Conservation (phyloP, 352 stramenopile genomes). For the Phytophthora uliginosa region DNA sequence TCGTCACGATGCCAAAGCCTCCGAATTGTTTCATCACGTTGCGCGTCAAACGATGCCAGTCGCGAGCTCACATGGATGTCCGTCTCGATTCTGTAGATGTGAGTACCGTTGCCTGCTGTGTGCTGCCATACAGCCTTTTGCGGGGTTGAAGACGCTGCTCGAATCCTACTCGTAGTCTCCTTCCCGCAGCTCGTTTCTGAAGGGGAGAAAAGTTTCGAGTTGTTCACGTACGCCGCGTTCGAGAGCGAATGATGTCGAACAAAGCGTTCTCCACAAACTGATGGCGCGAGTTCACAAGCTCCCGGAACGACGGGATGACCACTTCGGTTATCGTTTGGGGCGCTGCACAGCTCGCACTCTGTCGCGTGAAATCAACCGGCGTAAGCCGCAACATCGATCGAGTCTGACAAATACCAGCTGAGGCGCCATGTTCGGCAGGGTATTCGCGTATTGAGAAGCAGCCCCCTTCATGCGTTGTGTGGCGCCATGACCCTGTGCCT, state of each 20-base stretch:
- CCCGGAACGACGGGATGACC: constrained; percentile 6
- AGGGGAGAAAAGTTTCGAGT: no score
- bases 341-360: no score
- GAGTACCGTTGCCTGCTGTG: no score
- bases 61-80: no score
- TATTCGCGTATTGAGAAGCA: constrained; percentile 7
- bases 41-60: no score
- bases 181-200: no score
- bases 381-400: background rate
- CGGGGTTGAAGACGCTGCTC: no score
- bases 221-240: background rate
- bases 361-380: background rate
- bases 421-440: background rate
- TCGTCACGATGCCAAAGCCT: no score
- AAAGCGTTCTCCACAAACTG: constrained; percentile 17
- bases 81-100: no score
- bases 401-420: background rate
- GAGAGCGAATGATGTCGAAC: background rate
- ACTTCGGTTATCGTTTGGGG: constrained; percentile 3
- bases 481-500: background rate
- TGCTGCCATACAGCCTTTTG: no score
- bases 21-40: no score
- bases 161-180: no score
- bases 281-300: background rate
- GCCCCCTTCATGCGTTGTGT: constrained; percentile 1